Percentiles rank a stretch among this genome's conserved stretches.
Conservation (phyloP, 768 basidiomycete genomes). For the Leccinum olivaceopallidum region DNA sequence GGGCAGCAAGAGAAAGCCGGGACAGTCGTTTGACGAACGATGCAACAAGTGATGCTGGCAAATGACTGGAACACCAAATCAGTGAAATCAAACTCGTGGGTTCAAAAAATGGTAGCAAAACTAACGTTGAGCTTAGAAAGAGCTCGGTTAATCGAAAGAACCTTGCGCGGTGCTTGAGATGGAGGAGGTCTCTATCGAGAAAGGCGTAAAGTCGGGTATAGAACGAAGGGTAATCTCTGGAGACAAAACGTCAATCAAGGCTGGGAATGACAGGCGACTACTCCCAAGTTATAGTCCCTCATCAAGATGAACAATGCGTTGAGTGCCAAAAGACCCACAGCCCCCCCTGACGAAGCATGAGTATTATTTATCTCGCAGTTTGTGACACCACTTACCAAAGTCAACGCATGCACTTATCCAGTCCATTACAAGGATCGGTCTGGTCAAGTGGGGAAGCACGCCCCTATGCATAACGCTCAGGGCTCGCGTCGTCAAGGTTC, state of each 20-base stretch:
- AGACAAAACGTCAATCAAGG: slow-evolving; percentile 6
- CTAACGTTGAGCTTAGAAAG: slow-evolving; percentile 90
- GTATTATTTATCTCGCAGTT: not conserved
- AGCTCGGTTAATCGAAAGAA: slow-evolving; percentile 93
- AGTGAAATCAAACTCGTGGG: not conserved
- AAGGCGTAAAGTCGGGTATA: slow-evolving; percentile 91
- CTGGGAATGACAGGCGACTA: slow-evolving; percentile 12
- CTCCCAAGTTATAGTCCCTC: slow-evolving; percentile 90
- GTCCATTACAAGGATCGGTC: slow-evolving; percentile 83
- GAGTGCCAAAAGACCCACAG: slow-evolving; percentile 82
- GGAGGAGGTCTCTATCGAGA: slow-evolving; percentile 84
- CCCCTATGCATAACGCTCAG: slow-evolving; percentile 81
- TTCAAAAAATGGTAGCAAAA: slow-evolving; percentile 15
- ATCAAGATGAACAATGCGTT: slow-evolving; percentile 92
- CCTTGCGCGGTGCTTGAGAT: slow-evolving; percentile 88
- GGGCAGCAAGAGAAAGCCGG: slow-evolving; percentile 78
- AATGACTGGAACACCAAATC: slow-evolving; percentile 54
- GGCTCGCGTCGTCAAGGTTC: slow-evolving; percentile 50
- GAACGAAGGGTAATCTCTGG: slow-evolving; percentile 93
- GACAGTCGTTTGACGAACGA: slow-evolving; percentile 93
- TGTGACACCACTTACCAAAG: slow-evolving; percentile 49
- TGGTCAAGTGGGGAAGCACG: slow-evolving; percentile 80
- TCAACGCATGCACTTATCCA: slow-evolving; percentile 88
- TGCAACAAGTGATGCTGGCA: slow-evolving; percentile 89
- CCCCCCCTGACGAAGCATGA: slow-evolving; percentile 57